Evolutionary conservation across 2,329 filamentous ascomycete species (phyloP).

Genomic region (Biscogniauxia sp.): DNA sequence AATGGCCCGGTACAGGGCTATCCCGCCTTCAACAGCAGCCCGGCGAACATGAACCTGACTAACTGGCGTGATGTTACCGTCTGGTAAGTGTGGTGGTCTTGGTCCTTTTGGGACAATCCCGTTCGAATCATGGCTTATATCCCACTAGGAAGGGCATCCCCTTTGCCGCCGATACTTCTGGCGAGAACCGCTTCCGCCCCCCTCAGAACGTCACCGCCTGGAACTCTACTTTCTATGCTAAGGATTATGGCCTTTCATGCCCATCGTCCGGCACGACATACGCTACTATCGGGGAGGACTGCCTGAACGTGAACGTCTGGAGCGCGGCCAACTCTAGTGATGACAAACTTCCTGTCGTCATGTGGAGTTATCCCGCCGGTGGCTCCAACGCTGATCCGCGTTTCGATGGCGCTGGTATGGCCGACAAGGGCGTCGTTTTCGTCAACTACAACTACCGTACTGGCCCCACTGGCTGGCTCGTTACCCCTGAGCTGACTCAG

Average conservation of each 20-base stretch:
- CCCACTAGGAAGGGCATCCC: slow-evolving; percentile 6
- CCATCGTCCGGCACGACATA: slow-evolving; percentile 10
- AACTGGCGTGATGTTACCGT: slow-evolving; percentile 13
- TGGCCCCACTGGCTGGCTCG: slow-evolving; percentile 10
- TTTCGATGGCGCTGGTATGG: slow-evolving; percentile 22
- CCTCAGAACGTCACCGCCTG: slow-evolving; percentile 11
- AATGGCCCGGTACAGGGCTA: slow-evolving; percentile 20
- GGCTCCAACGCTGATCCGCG: slow-evolving; percentile 17
- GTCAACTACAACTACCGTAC: slow-evolving; percentile 15
- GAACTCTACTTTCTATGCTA: slow-evolving; percentile 19
- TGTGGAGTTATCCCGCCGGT: slow-evolving; percentile 21
- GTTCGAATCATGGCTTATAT: no score
- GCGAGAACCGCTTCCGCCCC: slow-evolving; percentile 8
- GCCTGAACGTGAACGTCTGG: slow-evolving; percentile 35
- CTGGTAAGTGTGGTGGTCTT: background rate
- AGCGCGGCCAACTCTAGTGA: slow-evolving; percentile 25
- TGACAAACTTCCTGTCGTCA: slow-evolving; percentile 30
- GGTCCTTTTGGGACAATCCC: no score
- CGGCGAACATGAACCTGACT: slow-evolving; percentile 14
- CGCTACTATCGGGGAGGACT: slow-evolving; percentile 29
- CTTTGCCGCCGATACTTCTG: slow-evolving; percentile 8
- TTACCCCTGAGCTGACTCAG: slow-evolving; percentile 15
- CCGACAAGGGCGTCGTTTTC: slow-evolving; percentile 12
- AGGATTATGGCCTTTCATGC: slow-evolving; percentile 11
- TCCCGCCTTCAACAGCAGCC: slow-evolving; percentile 19